phyloP scores from a whole-genome alignment of 768 basidiomycete genomes.

The Boletus barrowsii region DNA sequence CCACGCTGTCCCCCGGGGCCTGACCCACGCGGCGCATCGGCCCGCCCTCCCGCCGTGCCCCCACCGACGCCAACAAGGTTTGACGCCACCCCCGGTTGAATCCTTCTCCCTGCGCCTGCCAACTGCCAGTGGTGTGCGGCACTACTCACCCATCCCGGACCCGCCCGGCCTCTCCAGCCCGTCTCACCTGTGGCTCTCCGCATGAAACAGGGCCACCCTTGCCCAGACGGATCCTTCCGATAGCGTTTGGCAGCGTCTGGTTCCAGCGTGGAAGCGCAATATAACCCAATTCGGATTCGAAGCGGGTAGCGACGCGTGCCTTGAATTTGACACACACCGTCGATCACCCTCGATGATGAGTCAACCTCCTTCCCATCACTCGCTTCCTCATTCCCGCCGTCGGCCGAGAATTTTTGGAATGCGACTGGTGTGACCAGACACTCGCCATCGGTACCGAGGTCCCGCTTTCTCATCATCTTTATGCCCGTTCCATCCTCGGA shows the following conservation, averaged over 20 bases:
- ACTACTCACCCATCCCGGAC: not conserved
- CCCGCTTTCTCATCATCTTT: not conserved
- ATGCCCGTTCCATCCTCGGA: not conserved
- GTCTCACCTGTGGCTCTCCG: not conserved
- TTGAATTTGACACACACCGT: conserved; percentile 24
- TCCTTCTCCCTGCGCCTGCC: conserved; percentile 1
- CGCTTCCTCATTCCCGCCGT: conserved; percentile 8
- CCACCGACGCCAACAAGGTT: conserved; percentile 19
- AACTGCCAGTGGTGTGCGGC: no score
- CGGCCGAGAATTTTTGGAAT: conserved; percentile 3
- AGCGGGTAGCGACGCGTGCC: conserved; percentile 18
- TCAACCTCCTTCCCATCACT: conserved; percentile 7
- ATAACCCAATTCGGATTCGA: conserved; percentile 23
- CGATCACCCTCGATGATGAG: conserved; percentile 29
- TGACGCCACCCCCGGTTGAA: conserved; percentile 20
- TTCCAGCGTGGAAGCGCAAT: conserved; percentile 10
- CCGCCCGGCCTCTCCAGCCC: conserved; percentile 16
- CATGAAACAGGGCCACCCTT: conserved; percentile 14
- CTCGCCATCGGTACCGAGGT: conserved; percentile 10
- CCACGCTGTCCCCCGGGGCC: conserved; percentile 16
- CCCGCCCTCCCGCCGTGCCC: conserved; percentile 17
- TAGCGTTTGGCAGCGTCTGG: not conserved
- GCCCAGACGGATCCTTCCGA: not conserved
- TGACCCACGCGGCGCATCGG: conserved; percentile 13
- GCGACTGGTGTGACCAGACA: not conserved